Conservation (phyloP, 768 basidiomycete genomes). For the Podaxis sp. region DNA sequence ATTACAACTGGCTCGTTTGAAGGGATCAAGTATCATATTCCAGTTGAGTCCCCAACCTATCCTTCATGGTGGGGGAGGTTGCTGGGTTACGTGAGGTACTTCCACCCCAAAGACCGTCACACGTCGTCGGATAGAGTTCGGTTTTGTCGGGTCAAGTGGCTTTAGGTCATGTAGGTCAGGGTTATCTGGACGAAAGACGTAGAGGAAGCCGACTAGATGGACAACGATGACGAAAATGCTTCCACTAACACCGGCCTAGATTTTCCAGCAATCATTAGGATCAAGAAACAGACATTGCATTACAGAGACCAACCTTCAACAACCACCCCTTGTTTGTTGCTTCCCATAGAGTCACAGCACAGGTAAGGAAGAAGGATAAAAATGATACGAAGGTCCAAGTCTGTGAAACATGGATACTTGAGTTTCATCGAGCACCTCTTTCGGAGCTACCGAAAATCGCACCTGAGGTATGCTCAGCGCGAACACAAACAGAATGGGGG, state of each 20-base stretch:
- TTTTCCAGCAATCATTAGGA: not conserved
- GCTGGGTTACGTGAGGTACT: not conserved
- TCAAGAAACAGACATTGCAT: not conserved
- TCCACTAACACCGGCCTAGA: constrained; percentile 1
- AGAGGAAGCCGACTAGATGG: constrained; percentile 7
- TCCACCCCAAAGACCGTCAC: constrained; percentile 8
- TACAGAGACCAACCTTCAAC: constrained; percentile 1
- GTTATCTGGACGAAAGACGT: constrained; percentile 8
- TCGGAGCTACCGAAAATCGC: not conserved
- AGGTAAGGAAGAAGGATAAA: constrained; percentile 6
- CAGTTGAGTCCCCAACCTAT: too few species aligned
- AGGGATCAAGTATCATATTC: too few species aligned
- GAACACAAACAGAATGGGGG: constrained; percentile 6
- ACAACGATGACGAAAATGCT: not conserved
- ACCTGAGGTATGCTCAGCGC: constrained; percentile 11
- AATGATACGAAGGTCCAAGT: constrained; percentile 11
- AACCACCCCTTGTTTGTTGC: constrained; percentile 3
- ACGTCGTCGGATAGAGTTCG: not conserved
- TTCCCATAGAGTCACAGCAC: constrained; percentile 8
- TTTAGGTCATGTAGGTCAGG: not conserved
- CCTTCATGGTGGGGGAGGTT: too few species aligned
- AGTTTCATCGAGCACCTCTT: not conserved
- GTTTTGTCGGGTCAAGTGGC: not conserved
- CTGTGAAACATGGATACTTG: not conserved
- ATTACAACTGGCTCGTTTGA: too few species aligned